phyloP scores from a whole-genome alignment of 257 asterid species.

The Nicotiana sylvestris region DNA sequence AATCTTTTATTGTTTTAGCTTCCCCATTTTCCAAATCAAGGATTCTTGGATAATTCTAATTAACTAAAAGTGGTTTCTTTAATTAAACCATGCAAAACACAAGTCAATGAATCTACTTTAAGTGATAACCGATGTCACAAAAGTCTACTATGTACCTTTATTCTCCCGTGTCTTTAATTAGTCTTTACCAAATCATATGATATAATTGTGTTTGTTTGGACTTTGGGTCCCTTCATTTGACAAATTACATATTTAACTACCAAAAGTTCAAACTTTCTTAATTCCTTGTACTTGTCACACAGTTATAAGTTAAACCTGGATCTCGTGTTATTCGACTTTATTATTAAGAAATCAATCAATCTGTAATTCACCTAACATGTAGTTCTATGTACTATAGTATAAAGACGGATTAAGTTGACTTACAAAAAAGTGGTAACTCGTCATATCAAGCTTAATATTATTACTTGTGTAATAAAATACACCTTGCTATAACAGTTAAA shows the following conservation, averaged over 20 bases:
- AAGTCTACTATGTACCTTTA: not conserved
- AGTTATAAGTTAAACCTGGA: not conserved
- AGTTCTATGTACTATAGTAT: too few relatives aligned
- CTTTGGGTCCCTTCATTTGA: not conserved
- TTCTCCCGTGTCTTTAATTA: not conserved
- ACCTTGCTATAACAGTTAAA: too few relatives aligned
- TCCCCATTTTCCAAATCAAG: not conserved
- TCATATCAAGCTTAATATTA: too few relatives aligned
- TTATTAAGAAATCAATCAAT: not conserved
- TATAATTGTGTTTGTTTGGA: not conserved
- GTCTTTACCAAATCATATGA: not conserved
- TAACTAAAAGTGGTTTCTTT: not conserved
- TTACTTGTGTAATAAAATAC: too few relatives aligned
- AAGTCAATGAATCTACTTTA: not conserved
- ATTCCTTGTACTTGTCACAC: not conserved
- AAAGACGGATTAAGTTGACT: too few relatives aligned
- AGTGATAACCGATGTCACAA: not conserved
- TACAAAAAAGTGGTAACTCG: too few relatives aligned
- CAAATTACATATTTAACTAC: not conserved
- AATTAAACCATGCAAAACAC: not conserved
- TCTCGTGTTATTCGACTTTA: not conserved
- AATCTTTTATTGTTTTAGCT: not conserved
- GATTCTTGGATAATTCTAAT: not conserved
- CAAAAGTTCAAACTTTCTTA: not conserved
- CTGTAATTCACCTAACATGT: too few relatives aligned